A percentile compares a stretch with the other conserved stretches of the same genome.
phyloP scores from a whole-genome alignment of 805 yeast species.

The Candida stauntonica region DNA sequence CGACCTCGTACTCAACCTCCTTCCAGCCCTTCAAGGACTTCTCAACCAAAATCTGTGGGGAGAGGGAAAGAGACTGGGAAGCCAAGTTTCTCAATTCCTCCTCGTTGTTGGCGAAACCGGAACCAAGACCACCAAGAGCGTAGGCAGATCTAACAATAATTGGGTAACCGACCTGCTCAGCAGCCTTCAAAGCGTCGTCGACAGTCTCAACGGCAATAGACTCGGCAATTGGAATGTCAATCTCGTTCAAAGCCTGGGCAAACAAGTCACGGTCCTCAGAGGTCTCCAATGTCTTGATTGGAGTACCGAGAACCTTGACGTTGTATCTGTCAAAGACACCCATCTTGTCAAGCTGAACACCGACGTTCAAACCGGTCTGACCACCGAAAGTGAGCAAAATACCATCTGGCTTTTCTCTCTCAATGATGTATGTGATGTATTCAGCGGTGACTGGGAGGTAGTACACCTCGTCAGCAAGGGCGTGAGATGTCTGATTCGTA shows the following conservation, averaged over 20 bases:
- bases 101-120: conserved; percentile 88
- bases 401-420: conserved; percentile 95
- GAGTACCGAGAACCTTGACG: conserved; percentile 96
- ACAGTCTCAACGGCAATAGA: conserved; percentile 92
- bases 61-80: conserved; percentile 79
- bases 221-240: conserved; percentile 93
- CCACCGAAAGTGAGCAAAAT: conserved; percentile 96
- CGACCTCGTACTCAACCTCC: conserved; percentile 98
- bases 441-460: conserved; percentile 96
- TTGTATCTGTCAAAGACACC: conserved; percentile 88
- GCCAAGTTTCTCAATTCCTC: conserved; percentile 83
- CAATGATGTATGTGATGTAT: conserved; percentile 90
- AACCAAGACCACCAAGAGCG: conserved; percentile 96
- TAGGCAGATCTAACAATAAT: conserved; percentile 96
- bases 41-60: conserved; percentile 95
- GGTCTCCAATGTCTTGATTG: conserved; percentile 90
- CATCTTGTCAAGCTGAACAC: conserved; percentile 91
- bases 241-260: conserved; percentile 92
- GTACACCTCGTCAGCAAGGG: conserved; percentile 92
- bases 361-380: conserved; percentile 95
- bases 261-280: conserved; percentile 97
- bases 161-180: conserved; percentile 85
- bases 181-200: conserved; percentile 92
- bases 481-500: conserved; percentile 93
- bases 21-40: conserved; percentile 98